phyloP scores from a whole-genome alignment of 2,329 filamentous ascomycete genomes.

The Colletotrichum neosansevieriae region DNA sequence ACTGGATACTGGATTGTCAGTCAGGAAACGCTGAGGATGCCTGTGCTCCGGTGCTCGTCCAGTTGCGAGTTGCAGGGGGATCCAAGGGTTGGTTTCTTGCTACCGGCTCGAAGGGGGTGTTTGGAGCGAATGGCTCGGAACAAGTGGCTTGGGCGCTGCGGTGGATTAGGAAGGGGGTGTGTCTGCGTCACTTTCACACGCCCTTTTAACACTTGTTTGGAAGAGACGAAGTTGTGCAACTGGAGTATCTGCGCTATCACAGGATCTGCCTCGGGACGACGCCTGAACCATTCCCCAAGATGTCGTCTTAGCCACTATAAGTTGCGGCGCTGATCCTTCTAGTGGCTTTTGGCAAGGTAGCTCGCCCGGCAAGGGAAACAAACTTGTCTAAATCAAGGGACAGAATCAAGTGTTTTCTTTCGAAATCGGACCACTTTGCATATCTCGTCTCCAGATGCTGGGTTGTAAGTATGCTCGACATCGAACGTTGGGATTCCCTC shows the following conservation, averaged over 20 bases:
- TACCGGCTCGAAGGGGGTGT: conserved; percentile 29
- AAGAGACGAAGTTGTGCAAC: conserved; percentile 34
- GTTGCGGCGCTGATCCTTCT: conserved; percentile 33
- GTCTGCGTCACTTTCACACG: conserved; percentile 16
- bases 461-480: conserved; percentile 38
- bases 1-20: conserved; percentile 29
- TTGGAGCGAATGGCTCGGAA: conserved; percentile 30
- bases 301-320: conserved; percentile 24
- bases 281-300: background rate
- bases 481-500: conserved; percentile 44
- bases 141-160: conserved; percentile 36
- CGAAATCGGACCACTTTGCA: conserved; percentile 46
- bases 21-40: conserved; percentile 39
- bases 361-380: conserved; percentile 33
- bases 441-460: conserved; percentile 43
- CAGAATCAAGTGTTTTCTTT: conserved; percentile 47
- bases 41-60: conserved; percentile 38
- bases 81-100: conserved; percentile 26
- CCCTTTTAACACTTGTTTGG: conserved; percentile 24
- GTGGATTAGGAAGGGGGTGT: conserved; percentile 25
- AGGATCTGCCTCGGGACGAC: conserved; percentile 15
- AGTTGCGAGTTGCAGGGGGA: conserved; percentile 36
- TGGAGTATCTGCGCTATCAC: conserved; percentile 10
- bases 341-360: conserved; percentile 29
- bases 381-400: conserved; percentile 36